These are phyloP conservation scores for Ceriops decandra DNA, from an alignment of 345 rosid species.

Conservation along the genomic window DNA sequence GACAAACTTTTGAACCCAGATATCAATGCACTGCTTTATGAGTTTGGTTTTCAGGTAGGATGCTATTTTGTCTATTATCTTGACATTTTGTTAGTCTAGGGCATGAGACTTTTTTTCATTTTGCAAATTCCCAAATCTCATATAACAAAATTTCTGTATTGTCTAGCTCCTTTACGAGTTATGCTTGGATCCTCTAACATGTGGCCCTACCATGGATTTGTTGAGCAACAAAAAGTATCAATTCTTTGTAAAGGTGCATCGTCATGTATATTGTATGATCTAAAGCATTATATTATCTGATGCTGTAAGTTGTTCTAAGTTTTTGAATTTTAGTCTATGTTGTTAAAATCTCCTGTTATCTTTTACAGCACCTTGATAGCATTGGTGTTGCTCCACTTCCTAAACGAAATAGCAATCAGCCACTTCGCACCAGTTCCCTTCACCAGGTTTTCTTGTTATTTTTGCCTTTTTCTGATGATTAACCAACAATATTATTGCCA, in stretches of 20 bases:
- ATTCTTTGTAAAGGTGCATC: constrained; percentile 67
- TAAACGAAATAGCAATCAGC: constrained; percentile 74
- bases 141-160: constrained; percentile 16
- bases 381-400: constrained; percentile 88
- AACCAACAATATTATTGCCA: background rate
- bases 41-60: constrained; percentile 86
- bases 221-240: constrained; percentile 75
- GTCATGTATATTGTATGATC: constrained; percentile 7
- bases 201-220: constrained; percentile 82
- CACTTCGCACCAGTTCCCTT: constrained; percentile 86
- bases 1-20: constrained; percentile 76
- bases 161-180: constrained; percentile 80
- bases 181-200: constrained; percentile 77
- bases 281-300: background rate
- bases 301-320: background rate
- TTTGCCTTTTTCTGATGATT: constrained; percentile 4
- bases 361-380: constrained; percentile 73
- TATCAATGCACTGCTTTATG: constrained; percentile 72
- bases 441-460: constrained; percentile 63
- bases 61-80: constrained; percentile 7
- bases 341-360: constrained; percentile 2
- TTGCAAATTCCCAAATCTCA: background rate
- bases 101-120: background rate
- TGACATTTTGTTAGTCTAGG: background rate
- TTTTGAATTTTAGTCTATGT: constrained; percentile 5